Base-by-base conservation (phyloP, 805 yeast genomes). In the Sungouiozyma ichnusensis region DNA sequence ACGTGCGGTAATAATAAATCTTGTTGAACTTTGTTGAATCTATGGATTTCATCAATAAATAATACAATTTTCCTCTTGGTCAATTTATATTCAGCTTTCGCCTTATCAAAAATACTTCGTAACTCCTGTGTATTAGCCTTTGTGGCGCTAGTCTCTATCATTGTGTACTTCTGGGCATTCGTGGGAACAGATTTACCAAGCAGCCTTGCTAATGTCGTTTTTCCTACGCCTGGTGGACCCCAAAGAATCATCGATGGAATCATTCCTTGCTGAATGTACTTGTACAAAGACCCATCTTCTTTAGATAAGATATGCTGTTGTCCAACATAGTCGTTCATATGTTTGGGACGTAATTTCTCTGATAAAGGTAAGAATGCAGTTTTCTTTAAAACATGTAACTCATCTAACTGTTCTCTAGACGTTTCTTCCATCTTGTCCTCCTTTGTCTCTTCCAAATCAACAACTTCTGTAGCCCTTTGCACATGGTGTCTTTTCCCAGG, bases 221-320 rank as follows among this genome's bases (percentile, higher is more conserved):
- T 92, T 0, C 69, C 90, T 2, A 86, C 88, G 0, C 98, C 98
- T 2, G 97, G 94, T 1, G 95, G 95, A 0, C 99, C 99, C 84
- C 92, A 83, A 4, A 92, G 64, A 2, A 92, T 77, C 77, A 92
- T 71, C 0, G 96, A 86, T 1, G 97, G 97, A 6, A 84, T 66
- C 37, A 69, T 66, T n/a, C 81, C 62, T 16, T 72, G 63, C 32
- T 72, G 69, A 2, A 88, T 68, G 46, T 83, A 83, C 36, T 79
- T 79, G 20, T 77, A 64, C 2, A 90, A 63, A 2, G 79, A 66
- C 1, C 96, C 94, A 6, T 69, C 66, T 8, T 60, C 51, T 1
- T 65, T 62, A 0, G 84, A 81, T 3, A 90, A 67, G 2, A 92
- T 62, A 62, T 88, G 94, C 13, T 68, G 65, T 62, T 92, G 99